Evolutionary conservation across 2,329 filamentous ascomycete genomes (phyloP), one percentile per base, ranked within the genome.

Genomic region (Fusarium sp.): DNA sequence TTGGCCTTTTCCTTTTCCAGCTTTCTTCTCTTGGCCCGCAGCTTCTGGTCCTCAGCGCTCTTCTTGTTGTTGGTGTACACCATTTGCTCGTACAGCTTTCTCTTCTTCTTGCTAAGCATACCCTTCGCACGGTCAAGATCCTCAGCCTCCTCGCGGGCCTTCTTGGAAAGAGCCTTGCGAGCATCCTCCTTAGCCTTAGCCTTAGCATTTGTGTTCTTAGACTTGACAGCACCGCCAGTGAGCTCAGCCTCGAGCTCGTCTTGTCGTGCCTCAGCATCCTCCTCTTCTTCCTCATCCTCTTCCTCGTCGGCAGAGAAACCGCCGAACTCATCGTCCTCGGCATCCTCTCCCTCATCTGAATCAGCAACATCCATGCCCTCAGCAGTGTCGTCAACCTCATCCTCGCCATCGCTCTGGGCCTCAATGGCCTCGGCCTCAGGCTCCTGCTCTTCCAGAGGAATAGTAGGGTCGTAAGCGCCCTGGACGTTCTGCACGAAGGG

Each of bases 81-180:
- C 93, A 99, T 99, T 85, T 98, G 96, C 85, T 98, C 96, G 73
- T 95, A 92, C 76, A 98, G 84, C 89, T 98, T 98, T 76, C 96
- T 88, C 90, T 98, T 99, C 88, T 97, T 96, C 81, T 97, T 93
- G 81, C 92, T 93, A 85, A 98, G 90, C 96, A 99, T 99, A 84
- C 97, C 96, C 89, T 97, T 98, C 79, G 93, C 91, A 68, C 95
- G 88, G 81, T 97, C 94, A 62, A 97, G 82, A 75, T 98, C 94
- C 81, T 98, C 96, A 6, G 92, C 90, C 78, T 96, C 92, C 76
- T 90, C 86, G 64, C 89, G 88, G 37, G 89, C 88, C 81, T 92
- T 90, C 83, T 91, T 91, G 72, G 88, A 86, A 30, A 90, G 84
- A 74, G 88, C 88, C 77, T 92, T 92, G 72, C 85, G 88, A 18